These are phyloP conservation scores for Epichloe bromicola DNA, from an alignment of 2,329 filamentous ascomycete genomes.

Conservation along the genomic window DNA sequence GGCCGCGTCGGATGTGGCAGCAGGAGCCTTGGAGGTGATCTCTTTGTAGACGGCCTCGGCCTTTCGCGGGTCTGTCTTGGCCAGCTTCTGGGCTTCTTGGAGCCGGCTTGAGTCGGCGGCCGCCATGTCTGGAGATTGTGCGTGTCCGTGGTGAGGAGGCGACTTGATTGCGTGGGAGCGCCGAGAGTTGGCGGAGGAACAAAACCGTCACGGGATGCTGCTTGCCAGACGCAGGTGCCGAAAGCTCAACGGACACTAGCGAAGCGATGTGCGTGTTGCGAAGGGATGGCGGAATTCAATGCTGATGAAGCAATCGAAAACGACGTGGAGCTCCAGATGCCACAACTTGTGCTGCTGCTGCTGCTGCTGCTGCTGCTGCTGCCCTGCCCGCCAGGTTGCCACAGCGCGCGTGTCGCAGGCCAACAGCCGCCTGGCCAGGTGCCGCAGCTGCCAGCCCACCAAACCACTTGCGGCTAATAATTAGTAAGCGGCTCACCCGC, in stretches of 20 bases:
- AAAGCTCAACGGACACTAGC: not conserved
- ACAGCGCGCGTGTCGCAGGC: conserved; percentile 14
- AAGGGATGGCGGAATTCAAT: not conserved
- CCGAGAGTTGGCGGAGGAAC: not conserved
- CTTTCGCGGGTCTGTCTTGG: conserved; percentile 67
- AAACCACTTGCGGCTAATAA: not conserved
- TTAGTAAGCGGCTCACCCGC: too few relatives aligned
- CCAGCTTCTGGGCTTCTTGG: conserved; percentile 77
- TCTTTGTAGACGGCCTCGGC: conserved; percentile 83
- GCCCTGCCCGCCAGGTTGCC: conserved; percentile 18
- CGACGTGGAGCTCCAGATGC: not conserved
- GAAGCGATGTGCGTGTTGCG: not conserved
- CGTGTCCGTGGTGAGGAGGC: not conserved
- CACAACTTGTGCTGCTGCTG: not conserved
- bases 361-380: not conserved
- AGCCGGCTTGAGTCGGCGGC: conserved; percentile 52
- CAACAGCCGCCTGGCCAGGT: too few relatives aligned
- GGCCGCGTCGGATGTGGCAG: conserved; percentile 69
- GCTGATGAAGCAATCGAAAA: not conserved
- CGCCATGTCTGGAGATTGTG: conserved; percentile 30
- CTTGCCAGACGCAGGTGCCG: not conserved
- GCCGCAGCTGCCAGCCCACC: not conserved
- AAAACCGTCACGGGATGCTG: not conserved
- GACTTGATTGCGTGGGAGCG: not conserved
- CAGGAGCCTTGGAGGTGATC: conserved; percentile 73